Base-by-base conservation (phyloP, 176 grass and related monocot genomes). In the Cenchrus fungigraminus region DNA sequence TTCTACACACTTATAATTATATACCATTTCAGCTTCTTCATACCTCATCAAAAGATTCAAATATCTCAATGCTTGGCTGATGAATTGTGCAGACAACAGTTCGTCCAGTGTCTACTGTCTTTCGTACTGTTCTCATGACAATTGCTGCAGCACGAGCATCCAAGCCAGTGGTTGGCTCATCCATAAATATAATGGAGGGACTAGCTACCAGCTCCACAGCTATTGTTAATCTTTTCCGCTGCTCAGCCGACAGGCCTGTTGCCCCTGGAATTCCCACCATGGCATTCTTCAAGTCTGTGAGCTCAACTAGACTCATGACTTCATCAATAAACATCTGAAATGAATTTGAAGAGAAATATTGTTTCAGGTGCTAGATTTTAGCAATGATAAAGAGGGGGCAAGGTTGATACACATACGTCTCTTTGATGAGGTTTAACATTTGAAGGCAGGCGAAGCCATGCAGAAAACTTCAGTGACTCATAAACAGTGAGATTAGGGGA, bases 31-130 rank as follows among this genome's bases (percentile, higher is more conserved):
- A 71, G 59, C 4, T 80, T 17, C 3, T 5, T 75, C 79, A 8
- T 94, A 97, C 94, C 94, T 97, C 94, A 70, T 97, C 94, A 85
- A 97, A 97, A 86, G 94, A 91, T 94, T 97, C 94, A 85, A 94
- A 97, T 89, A 97, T 97, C 77, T 89, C 94, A 53, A 92, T 94
- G 83, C 92, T 97, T 77, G 92, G 94, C 68, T 97, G 94, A 97
- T 97, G 94, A 83, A 97, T 97, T 72, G 94, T 97, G 81, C 92
- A 94, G 42, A 97, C 90, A 57, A 97, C 92, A 83, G 95, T 97
- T 59, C 95, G 90, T 74, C 95, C 95, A 71, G 95, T 94, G 83
- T 97, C 95, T 64, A 97, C 95, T 44, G 95, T 97, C 73, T 97
- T 97, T 87, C 95, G 86, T 53, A 97, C 83, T 71, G 95, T 87